Evolutionary conservation across 1,139 yeast genomes (phyloP), one percentile per base, ranked within the genome.

Genomic region (Meyerozyma guilliermondii): DNA sequence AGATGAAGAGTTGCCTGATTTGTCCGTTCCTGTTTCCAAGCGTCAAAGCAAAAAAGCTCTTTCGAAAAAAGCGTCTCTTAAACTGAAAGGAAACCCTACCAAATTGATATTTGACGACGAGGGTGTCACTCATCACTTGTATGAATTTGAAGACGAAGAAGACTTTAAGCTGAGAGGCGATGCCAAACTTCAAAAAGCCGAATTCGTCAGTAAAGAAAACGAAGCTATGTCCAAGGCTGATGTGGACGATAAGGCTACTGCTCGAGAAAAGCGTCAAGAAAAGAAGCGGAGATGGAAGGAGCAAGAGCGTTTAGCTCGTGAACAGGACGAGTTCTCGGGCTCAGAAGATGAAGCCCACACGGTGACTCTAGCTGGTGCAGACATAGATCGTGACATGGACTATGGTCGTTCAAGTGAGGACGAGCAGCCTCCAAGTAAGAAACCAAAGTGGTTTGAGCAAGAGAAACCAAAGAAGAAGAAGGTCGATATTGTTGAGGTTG

Each of bases 31-130:
- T 17, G 81, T 82, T 0, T 91, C 98, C 3, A 92, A 87, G 58
- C 77, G 98, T 55, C 84, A 85, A n/a, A 82, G 81, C 39, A 92
- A 88, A 71, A 83, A 80, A 50, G 97, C 98, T 0, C 72, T 89
- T 40, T 87, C 96, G 8, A 89, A 85, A 67, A 92, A 91, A 60
- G 80, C 82, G 11, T 76, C 87, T n/a, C 58, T 81, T n/a, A 64
- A 80, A 28, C 65, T 75, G 18, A 78, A 77, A 47, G 86, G 89
- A 7, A 78, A 80, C 47, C 83, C 96, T 14, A 79, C 87, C 27
- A 92, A 88, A 61, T 65, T 92, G 53, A 75, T 78, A 43, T 92
- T 92, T 60, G 99, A 92, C 58, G 98, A 92, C 50, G 97, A 92
- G 3, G 99, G 99, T 35, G 72, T 74, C 7, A 83, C 98, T 0